Base-by-base conservation (phyloP, 2,329 filamentous ascomycete genomes). In the Trichophyton verrucosum region DNA sequence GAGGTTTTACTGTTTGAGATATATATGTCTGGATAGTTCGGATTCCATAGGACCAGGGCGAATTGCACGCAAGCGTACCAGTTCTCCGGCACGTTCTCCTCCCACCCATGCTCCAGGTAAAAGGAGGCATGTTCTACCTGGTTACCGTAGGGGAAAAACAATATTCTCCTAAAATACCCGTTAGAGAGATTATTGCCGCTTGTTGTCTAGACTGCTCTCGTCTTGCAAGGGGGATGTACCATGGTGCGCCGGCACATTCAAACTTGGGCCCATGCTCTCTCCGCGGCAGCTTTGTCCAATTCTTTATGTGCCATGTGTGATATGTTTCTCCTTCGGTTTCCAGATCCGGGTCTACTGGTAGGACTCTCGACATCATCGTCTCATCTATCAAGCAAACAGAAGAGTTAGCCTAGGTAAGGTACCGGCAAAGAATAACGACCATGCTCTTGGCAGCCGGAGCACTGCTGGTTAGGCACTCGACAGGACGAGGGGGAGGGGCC, bases 1-100 rank as follows among this genome's bases (percentile, higher is more conserved):
- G 24, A 40, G 36, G 6, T n/a, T 68, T 79, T 82, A 77, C 90
- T 86, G 68, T 96, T 88, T 58, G 81, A 81, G 44, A 82, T 75
- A 73, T 87, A 90, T 67, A 96, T 82, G 64, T 85, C 85, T n/a
- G 94, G 92, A 68, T 96, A 90, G 70, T 92, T 89, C 53, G 87
- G 86, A 73, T 97, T 99, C 86, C 89, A 96, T 60, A 99, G 79
- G 3, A 97, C 92, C 57, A 99, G 80, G 62, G 89, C 86, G 74
- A 99, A 99, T 72, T 97, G 94, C 51, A 95, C 90, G 71, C 94
- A 99, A 68, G 90, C 92, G 74, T 91, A 94, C 90, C 92, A 99
- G 71, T 95, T 88, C 51, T 96, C 89, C 11, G 92, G 90, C 9
- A 92, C 82, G 63, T 87, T 80, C 24, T 74, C 73, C 33, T 89